Conservation (phyloP, 441 rosid species). For the Populus tomentosa region DNA sequence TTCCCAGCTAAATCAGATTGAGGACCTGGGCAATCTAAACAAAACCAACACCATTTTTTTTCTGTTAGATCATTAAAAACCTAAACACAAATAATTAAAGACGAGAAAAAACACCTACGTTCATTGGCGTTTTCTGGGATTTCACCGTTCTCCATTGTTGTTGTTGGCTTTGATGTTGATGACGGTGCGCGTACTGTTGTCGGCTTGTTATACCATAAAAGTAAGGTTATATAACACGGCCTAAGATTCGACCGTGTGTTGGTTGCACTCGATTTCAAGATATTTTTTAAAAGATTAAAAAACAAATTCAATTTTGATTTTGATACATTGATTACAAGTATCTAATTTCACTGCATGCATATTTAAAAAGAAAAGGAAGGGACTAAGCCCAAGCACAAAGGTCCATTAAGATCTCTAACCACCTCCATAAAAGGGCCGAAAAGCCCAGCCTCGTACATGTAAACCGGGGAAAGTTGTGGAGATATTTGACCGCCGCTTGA, state of each 20-base stretch:
- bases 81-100: not conserved
- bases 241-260: no score
- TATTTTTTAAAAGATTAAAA: no score
- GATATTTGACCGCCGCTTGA: not conserved
- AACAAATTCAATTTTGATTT: no score
- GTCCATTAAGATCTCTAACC: no score
- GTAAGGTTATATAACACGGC: not conserved
- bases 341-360: no score
- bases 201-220: not conserved
- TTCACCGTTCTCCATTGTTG: constrained; percentile 72
- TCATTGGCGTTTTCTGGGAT: constrained; percentile 87
- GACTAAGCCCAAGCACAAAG: no score
- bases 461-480: no score
- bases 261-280: no score
- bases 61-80: not conserved
- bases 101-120: constrained; percentile 30
- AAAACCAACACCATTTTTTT: not conserved
- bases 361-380: no score
- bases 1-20: constrained; percentile 68
- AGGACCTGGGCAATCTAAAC: constrained; percentile 78
- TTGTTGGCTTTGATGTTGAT: not conserved
- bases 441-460: no score
- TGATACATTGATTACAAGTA: no score
- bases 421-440: no score
- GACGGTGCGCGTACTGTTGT: not conserved